Evolutionary conservation across 352 stramenopile genomes (phyloP).

Genomic region (Phytophthora sojae): DNA sequence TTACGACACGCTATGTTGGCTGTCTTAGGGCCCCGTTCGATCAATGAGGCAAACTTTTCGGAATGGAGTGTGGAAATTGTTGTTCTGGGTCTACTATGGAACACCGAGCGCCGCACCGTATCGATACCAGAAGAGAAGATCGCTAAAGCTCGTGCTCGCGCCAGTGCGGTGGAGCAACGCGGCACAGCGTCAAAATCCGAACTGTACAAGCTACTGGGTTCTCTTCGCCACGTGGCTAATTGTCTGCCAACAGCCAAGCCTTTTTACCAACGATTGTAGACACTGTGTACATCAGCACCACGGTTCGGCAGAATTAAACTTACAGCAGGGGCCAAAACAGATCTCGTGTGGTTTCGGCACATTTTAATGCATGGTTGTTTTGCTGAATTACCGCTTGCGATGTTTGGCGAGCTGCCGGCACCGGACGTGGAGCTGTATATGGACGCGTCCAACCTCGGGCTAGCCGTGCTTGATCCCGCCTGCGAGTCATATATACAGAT

Average conservation of each 20-base stretch:
- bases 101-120: conserved; percentile 11
- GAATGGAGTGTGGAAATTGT: conserved; percentile 11
- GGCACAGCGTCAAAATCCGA: conserved; percentile 1
- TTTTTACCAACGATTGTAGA: conserved; percentile 28
- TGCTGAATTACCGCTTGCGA: too few relatives aligned
- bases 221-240: conserved; percentile 26
- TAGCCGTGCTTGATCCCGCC: too few relatives aligned
- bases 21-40: too few relatives aligned
- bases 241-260: conserved; percentile 28
- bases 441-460: too few relatives aligned
- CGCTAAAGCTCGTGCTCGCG: conserved; percentile 3
- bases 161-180: background rate
- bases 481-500: too few relatives aligned
- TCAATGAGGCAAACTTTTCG: conserved; percentile 46
- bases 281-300: background rate
- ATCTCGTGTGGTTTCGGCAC: too few relatives aligned
- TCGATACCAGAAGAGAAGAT: conserved; percentile 36
- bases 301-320: conserved; percentile 16
- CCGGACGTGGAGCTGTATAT: too few relatives aligned
- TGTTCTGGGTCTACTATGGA: conserved; percentile 21
- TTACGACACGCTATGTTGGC: too few relatives aligned
- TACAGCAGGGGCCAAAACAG: too few relatives aligned
- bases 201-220: conserved; percentile 30
- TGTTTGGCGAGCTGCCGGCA: too few relatives aligned
- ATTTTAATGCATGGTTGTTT: too few relatives aligned